A percentile compares a stretch with the other conserved stretches of the same genome.
Conservation (phyloP, 2,329 filamentous ascomycete genomes). For the Colletotrichum tamarilloi region DNA sequence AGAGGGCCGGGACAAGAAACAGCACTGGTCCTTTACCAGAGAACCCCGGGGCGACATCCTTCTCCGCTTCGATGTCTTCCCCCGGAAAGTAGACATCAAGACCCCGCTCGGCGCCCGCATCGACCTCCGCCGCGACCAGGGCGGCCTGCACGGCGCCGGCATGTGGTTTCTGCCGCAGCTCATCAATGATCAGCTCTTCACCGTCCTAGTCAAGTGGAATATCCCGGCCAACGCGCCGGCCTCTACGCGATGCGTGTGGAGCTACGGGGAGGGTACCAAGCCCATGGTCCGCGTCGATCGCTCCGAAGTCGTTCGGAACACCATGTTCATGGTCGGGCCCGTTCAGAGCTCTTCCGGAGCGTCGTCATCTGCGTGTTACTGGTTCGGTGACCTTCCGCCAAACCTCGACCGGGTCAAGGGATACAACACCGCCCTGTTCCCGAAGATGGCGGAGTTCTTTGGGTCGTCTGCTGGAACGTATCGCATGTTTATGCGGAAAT, state of each 20-base stretch:
- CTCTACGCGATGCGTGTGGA: constrained; percentile 36
- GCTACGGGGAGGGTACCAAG: constrained; percentile 33
- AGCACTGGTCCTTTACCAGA: constrained; percentile 33
- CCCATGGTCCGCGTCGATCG: constrained; percentile 23
- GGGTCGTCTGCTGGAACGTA: constrained; percentile 18
- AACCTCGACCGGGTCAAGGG: constrained; percentile 26
- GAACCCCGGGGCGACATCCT: constrained; percentile 31
- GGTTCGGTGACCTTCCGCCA: constrained; percentile 33
- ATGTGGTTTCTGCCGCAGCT: constrained; percentile 35
- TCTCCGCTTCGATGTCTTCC: constrained; percentile 32
- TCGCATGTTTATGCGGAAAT: constrained; percentile 35
- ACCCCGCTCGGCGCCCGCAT: constrained; percentile 33
- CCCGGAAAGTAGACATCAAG: constrained; percentile 25
- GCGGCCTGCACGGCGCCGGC: constrained; percentile 24
- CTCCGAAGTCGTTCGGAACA: constrained; percentile 20
- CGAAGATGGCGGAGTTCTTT: constrained; percentile 28
- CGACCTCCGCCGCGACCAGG: constrained; percentile 29
- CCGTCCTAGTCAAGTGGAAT: constrained; percentile 30
- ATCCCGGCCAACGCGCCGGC: constrained; percentile 23
- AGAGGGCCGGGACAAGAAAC: constrained; percentile 23
- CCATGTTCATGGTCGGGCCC: constrained; percentile 36
- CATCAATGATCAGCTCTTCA: constrained; percentile 19
- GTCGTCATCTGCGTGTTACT: constrained; percentile 29
- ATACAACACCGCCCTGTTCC: constrained; percentile 34
- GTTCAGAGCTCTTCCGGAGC: constrained; percentile 21